phyloP scores from a whole-genome alignment of 306 rosid genomes.

The Trifolium pratense region DNA sequence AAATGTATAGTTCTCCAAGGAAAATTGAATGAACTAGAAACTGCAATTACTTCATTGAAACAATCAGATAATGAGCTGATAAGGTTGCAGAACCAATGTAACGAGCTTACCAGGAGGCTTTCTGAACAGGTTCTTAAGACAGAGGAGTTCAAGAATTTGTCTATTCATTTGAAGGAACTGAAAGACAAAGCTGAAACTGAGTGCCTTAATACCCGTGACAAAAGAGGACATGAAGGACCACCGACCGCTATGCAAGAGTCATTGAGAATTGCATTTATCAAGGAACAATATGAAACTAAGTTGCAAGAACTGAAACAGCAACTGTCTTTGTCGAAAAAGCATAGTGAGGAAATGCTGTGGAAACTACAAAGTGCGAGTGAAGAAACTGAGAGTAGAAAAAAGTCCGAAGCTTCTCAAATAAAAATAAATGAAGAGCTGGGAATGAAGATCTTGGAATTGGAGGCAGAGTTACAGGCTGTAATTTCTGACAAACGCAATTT shows the following conservation, averaged over 20 bases:
- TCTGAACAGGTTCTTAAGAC: slow-evolving; percentile 88
- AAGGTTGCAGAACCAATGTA: slow-evolving; percentile 63
- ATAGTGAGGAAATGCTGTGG: slow-evolving; percentile 89
- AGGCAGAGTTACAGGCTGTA: slow-evolving; percentile 74
- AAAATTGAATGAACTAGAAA: slow-evolving; percentile 69
- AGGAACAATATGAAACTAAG: slow-evolving; percentile 94
- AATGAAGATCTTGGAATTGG: slow-evolving; percentile 81
- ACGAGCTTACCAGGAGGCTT: slow-evolving; percentile 70
- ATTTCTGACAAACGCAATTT: slow-evolving; percentile 87
- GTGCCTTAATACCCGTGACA: slow-evolving; percentile 64
- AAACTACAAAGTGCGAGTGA: slow-evolving; percentile 86
- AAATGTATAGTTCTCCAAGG: slow-evolving; percentile 65
- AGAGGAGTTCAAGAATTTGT: slow-evolving; percentile 90
- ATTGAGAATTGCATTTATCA: slow-evolving; percentile 92
- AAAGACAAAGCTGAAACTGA: slow-evolving; percentile 89
- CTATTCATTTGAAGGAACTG: slow-evolving; percentile 91
- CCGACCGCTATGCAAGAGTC: slow-evolving; percentile 82
- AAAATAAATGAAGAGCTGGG: slow-evolving; percentile 87
- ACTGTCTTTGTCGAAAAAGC: slow-evolving; percentile 82
- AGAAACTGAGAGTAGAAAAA: slow-evolving; percentile 77
- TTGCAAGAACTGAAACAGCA: slow-evolving; percentile 89
- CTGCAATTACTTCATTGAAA: slow-evolving; percentile 58
- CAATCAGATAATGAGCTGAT: slow-evolving; percentile 60
- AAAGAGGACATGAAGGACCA: slow-evolving; percentile 77
- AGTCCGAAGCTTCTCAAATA: slow-evolving; percentile 70